These are phyloP conservation scores for Erodium chrysanthum DNA, from an alignment of 441 rosid species.

Conservation along the genomic window DNA sequence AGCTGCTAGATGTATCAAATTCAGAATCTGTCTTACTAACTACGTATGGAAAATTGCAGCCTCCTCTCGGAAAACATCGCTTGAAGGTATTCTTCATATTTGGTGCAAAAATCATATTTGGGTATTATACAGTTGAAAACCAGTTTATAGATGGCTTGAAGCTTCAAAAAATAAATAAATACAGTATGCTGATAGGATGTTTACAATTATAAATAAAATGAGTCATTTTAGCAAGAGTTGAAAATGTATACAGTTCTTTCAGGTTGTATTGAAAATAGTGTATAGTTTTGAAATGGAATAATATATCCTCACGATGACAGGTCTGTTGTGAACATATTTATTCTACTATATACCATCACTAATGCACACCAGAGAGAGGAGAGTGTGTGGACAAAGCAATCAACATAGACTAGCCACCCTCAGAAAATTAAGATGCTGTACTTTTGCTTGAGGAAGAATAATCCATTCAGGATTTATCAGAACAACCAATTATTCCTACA, in stretches of 20 bases:
- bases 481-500: not conserved
- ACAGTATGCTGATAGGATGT: not conserved
- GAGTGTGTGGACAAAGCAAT: not conserved
- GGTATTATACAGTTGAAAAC: not conserved
- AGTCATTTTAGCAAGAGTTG: not conserved
- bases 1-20: constrained; percentile 69
- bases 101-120: constrained; percentile 13
- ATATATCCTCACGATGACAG: not conserved
- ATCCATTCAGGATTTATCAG: not conserved
- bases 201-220: not conserved
- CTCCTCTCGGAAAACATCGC: constrained; percentile 93
- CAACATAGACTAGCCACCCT: not conserved
- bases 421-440: not conserved
- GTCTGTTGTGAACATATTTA: not conserved
- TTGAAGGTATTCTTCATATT: constrained; percentile 47
- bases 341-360: constrained; percentile 1
- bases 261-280: not conserved
- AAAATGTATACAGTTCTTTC: not conserved
- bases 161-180: not conserved
- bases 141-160: not conserved
- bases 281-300: not conserved
- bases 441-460: not conserved
- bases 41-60: constrained; percentile 85
- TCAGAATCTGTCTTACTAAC: constrained; percentile 51
- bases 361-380: not conserved